A percentile compares a stretch with the other conserved stretches of the same genome.
These are phyloP conservation scores for Alternaria viburni DNA, from an alignment of 2,329 filamentous ascomycete genomes.

Conservation along the genomic window DNA sequence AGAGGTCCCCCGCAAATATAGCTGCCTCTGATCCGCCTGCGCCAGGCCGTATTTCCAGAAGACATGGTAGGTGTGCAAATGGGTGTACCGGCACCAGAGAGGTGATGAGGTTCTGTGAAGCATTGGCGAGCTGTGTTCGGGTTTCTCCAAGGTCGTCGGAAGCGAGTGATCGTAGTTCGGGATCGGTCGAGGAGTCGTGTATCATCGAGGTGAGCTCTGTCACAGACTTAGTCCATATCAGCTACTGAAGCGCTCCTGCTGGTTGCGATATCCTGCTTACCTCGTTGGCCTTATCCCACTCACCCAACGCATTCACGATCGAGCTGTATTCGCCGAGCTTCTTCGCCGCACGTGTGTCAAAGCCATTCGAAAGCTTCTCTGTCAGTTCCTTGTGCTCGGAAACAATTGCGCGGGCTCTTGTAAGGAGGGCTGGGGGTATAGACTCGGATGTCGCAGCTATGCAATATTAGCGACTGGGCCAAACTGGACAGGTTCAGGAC, in stretches of 20 bases:
- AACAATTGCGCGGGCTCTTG: conserved; percentile 61
- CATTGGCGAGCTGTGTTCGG: conserved; percentile 63
- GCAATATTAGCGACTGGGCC: conserved; percentile 11
- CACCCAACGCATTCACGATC: conserved; percentile 59
- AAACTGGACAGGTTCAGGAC: not conserved
- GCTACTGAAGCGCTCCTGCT: conserved; percentile 6
- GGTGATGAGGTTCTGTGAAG: conserved; percentile 73
- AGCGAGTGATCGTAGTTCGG: conserved; percentile 65
- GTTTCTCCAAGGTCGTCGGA: conserved; percentile 74
- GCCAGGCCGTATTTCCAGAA: conserved; percentile 90
- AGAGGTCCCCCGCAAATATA: conserved; percentile 84
- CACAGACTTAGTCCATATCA: conserved; percentile 54
- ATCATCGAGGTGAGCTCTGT: conserved; percentile 78
- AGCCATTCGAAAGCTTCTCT: conserved; percentile 59
- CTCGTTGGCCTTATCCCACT: conserved; percentile 65
- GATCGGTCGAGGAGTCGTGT: conserved; percentile 67
- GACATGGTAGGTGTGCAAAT: conserved; percentile 86
- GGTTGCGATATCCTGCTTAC: conserved; percentile 43
- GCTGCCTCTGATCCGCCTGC: conserved; percentile 91
- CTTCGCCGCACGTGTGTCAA: conserved; percentile 64
- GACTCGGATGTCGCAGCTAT: conserved; percentile 34
- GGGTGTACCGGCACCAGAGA: conserved; percentile 86
- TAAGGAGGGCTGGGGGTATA: conserved; percentile 62
- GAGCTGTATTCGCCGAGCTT: conserved; percentile 62
- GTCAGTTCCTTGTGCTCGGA: conserved; percentile 62